These are phyloP conservation scores for Hypoxylon trugodes DNA, from an alignment of 495 filamentous ascomycete genomes.

Conservation along the genomic window DNA sequence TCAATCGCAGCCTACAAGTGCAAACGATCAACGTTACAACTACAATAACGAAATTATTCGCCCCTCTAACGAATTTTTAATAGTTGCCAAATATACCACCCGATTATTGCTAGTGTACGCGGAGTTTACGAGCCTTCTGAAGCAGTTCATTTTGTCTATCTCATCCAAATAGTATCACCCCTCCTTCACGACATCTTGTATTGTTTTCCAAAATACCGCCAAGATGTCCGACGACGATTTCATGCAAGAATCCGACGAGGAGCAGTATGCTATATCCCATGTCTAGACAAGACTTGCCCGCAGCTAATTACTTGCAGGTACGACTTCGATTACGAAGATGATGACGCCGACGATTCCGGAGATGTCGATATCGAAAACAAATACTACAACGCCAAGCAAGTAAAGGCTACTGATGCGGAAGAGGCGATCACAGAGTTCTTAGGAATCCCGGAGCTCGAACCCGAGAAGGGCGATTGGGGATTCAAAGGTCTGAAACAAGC, in stretches of 20 bases:
- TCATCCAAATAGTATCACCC: background rate
- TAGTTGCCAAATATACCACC: too few species aligned
- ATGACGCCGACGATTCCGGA: conserved; percentile 85
- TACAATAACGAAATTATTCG: too few species aligned
- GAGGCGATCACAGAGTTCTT: conserved; percentile 93
- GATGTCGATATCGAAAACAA: conserved; percentile 98
- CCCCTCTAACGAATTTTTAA: too few species aligned
- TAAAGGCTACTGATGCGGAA: conserved; percentile 85
- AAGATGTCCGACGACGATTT: conserved; percentile 97
- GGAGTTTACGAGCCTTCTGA: too few species aligned
- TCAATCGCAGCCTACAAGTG: too few species aligned
- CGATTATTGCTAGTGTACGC: too few species aligned
- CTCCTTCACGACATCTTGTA: background rate
- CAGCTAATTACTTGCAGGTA: conserved; percentile 63
- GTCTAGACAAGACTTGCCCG: background rate
- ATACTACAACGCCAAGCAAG: conserved; percentile 99
- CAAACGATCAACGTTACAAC: too few species aligned
- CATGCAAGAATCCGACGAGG: conserved; percentile 97
- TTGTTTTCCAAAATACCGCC: conserved; percentile 18
- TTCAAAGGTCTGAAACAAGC: conserved; percentile 98
- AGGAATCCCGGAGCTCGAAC: conserved; percentile 80
- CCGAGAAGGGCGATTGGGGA: conserved; percentile 95
- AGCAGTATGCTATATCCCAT: conserved; percentile 65
- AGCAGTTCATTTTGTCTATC: too few species aligned
- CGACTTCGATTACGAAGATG: conserved; percentile 94